Conservation (phyloP, 805 yeast species). For the Candida tammaniensis region DNA sequence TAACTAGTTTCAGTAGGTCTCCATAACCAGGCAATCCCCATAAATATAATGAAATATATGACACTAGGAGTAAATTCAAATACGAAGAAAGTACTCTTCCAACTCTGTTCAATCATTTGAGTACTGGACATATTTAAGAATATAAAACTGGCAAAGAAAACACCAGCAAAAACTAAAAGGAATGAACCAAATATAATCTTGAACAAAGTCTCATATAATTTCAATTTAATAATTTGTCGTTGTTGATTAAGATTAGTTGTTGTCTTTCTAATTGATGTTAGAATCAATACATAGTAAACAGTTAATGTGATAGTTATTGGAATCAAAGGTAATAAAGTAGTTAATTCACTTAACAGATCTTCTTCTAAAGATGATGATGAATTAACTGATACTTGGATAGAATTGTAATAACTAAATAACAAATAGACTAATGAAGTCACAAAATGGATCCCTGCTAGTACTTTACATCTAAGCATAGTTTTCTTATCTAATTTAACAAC, state of each 20-base stretch:
- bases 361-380: conserved; percentile 40
- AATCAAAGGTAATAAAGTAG: conserved; percentile 58
- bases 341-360: conserved; percentile 42
- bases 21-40: conserved; percentile 87
- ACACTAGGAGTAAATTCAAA: conserved; percentile 95
- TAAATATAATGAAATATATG: conserved; percentile 79
- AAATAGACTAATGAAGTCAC: conserved; percentile 33
- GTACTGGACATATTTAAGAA: conserved; percentile 71
- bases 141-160: conserved; percentile 65
- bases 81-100: conserved; percentile 88
- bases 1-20: conserved; percentile 96
- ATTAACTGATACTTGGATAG: conserved; percentile 21
- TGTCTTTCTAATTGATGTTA: conserved; percentile 72
- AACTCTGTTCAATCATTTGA: conserved; percentile 77
- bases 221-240: conserved; percentile 86
- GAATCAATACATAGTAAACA: conserved; percentile 69
- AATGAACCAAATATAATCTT: conserved; percentile 71
- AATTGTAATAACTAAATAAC: conserved; percentile 30
- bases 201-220: conserved; percentile 79
- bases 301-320: conserved; percentile 73
- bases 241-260: conserved; percentile 72
- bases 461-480: conserved; percentile 58
- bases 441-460: conserved; percentile 41
- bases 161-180: conserved; percentile 65
- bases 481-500: conserved; percentile 76